Conservation (phyloP, 208 protist species). For the Leishmania amazonensis region DNA sequence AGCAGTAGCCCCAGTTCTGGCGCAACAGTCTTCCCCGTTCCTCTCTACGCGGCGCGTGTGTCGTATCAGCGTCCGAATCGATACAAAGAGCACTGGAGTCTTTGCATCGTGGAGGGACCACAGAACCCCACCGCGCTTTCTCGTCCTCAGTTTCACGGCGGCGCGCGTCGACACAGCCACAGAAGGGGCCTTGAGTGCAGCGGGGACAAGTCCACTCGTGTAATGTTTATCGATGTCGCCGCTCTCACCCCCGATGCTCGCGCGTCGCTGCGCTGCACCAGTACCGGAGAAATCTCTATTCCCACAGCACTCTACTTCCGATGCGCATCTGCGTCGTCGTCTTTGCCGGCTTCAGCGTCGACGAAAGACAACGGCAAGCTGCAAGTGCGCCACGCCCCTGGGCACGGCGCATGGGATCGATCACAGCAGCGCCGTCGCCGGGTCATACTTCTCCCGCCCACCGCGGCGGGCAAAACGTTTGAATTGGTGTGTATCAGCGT, state of each 20-base stretch:
- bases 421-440: conserved; percentile 28
- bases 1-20: not conserved
- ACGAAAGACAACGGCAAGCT: not conserved
- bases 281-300: conserved; percentile 12
- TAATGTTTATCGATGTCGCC: conserved; percentile 26
- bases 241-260: conserved; percentile 3
- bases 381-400: not conserved
- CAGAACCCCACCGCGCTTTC: not conserved
- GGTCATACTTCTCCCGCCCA: conserved; percentile 21
- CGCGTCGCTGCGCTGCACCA: conserved; percentile 14
- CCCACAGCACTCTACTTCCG: conserved; percentile 21
- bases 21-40: not conserved
- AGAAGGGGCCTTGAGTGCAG: not conserved
- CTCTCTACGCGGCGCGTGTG: conserved; percentile 23
- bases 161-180: not conserved
- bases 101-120: conserved; percentile 23
- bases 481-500: conserved; percentile 14
- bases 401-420: not conserved
- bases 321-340: not conserved
- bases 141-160: not conserved
- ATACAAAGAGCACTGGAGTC: conserved; percentile 20
- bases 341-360: not conserved
- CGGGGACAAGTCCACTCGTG: not conserved
- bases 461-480: conserved; percentile 12
- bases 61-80: conserved; percentile 22